Evolutionary conservation across 1,139 yeast genomes (phyloP), one percentile per base, ranked within the genome.

Genomic region (Yamadazyma spencermartinsiae): DNA sequence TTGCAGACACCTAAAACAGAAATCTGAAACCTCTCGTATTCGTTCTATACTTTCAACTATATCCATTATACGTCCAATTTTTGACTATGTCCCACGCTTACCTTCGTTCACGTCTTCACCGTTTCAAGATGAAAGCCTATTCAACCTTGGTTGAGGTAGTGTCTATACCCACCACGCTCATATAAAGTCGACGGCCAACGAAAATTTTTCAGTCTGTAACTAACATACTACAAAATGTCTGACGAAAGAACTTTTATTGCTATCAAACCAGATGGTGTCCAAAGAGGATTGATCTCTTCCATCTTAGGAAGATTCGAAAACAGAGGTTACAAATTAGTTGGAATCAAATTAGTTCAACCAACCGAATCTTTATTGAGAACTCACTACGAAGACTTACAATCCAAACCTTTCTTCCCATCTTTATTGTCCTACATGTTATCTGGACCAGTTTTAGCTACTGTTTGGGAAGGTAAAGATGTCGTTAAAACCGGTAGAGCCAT

Each of bases 391-490:
- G 98, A 92, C 76, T 87, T 92, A 72, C 92, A 86, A 70, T 73
- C 79, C 63, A 92, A 92, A 81, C 96, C 98, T 62, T 92, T 92
- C 80, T 92, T 90, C 94, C 96, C 98, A 67, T 80, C 88, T 52
- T 80, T 92, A 73, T 79, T 88, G 65, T 78, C 89, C 57, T 90
- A 90, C 89, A 92, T 94, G 99, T 79, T 80, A 68, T 88, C 97
- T 51, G 98, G 99, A 59, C 99, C 99, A 67, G 87, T 94, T 58
- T 81, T 92, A 61, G 98, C 98, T 59, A 94, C 96, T 67, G 98
- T 90, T 60, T 94, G 98, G 98, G 98, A 94, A 76, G 99, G 99
- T 74, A 92, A 90, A 80, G 97, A 92, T 65, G 98, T 83, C 68
- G 98, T 94, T 72, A 89, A 89, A 79, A 95, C 87, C 72, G 98